Evolutionary conservation across 2,329 filamentous ascomycete species (phyloP).

Genomic region (Aspergillus piperis): DNA sequence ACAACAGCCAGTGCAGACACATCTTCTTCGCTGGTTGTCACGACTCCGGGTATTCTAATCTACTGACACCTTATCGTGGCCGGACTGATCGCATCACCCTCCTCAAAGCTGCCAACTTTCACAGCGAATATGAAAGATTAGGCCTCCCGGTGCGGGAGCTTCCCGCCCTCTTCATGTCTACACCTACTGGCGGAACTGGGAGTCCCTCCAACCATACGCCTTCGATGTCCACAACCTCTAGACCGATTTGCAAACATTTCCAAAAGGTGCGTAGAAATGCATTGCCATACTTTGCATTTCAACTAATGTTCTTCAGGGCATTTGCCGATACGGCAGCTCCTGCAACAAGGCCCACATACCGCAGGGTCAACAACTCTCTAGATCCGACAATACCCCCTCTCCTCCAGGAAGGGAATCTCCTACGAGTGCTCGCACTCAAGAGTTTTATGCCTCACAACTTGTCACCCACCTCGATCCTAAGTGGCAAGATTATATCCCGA

Average conservation of each 20-base stretch:
- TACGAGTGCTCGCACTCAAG: conserved; percentile 17
- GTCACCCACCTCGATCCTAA: conserved; percentile 19
- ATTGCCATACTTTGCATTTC: not conserved
- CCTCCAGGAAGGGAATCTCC: not conserved
- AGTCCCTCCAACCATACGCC: conserved; percentile 9
- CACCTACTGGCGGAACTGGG: conserved; percentile 30
- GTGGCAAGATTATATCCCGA: conserved; percentile 39
- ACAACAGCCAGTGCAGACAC: conserved; percentile 64
- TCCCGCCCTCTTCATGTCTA: conserved; percentile 54
- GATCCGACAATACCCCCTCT: conserved; percentile 19
- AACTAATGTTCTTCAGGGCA: conserved; percentile 26
- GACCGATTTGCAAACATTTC: conserved; percentile 34
- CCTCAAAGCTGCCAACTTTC: conserved; percentile 54
- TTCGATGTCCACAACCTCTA: conserved; percentile 9
- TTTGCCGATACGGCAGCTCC: conserved; percentile 34
- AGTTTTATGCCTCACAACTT: conserved; percentile 24
- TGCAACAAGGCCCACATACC: conserved; percentile 36
- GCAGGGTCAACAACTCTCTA: conserved; percentile 29
- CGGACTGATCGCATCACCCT: conserved; percentile 57
- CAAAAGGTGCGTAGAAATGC: conserved; percentile 30
- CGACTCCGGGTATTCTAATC: conserved; percentile 59
- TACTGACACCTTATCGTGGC: conserved; percentile 56
- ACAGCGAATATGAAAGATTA: conserved; percentile 56
- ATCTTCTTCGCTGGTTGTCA: conserved; percentile 66
- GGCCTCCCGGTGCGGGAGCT: conserved; percentile 55